phyloP scores from a whole-genome alignment of 805 yeast genomes.

The Candida nitratophila region DNA sequence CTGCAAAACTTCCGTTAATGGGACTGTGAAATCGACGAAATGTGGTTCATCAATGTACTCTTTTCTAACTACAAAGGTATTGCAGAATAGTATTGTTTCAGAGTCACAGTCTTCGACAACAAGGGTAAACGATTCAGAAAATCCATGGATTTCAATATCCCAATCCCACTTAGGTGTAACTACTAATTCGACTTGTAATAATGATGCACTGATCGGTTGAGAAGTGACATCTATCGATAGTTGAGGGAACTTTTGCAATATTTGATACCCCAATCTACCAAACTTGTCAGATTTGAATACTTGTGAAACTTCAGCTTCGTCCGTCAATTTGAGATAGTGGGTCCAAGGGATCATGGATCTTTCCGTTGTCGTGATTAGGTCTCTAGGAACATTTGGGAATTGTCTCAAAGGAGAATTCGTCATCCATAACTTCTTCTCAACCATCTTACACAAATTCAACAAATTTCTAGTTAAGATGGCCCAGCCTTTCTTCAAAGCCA shows the following conservation, averaged over 20 bases:
- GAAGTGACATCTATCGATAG: constrained; percentile 49
- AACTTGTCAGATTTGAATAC: constrained; percentile 66
- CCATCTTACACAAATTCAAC: constrained; percentile 68
- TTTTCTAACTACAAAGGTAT: constrained; percentile 44
- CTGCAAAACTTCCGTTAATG: constrained; percentile 45
- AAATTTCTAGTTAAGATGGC: constrained; percentile 49
- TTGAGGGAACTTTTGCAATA: constrained; percentile 69
- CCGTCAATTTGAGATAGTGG: constrained; percentile 57
- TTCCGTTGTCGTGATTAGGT: constrained; percentile 68
- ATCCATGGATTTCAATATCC: constrained; percentile 60
- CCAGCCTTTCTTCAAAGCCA: constrained; percentile 67
- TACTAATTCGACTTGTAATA: constrained; percentile 60
- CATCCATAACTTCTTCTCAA: constrained; percentile 77
- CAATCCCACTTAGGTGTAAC: constrained; percentile 71
- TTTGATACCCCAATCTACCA: constrained; percentile 52
- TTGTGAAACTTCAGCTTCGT: constrained; percentile 73
- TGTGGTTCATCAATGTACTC: constrained; percentile 48
- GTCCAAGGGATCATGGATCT: constrained; percentile 78
- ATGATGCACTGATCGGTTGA: constrained; percentile 71
- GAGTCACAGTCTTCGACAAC: constrained; percentile 83
- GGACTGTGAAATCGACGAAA: constrained; percentile 57
- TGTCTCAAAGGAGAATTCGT: constrained; percentile 84
- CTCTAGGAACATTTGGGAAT: constrained; percentile 62
- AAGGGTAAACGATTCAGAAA: constrained; percentile 57
- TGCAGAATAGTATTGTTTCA: constrained; percentile 57